Percentiles rank a stretch among this genome's conserved stretches.
Evolutionary conservation across 139 green algal species (phyloP).

Genomic region (Mesotaenium endlicherianum): DNA sequence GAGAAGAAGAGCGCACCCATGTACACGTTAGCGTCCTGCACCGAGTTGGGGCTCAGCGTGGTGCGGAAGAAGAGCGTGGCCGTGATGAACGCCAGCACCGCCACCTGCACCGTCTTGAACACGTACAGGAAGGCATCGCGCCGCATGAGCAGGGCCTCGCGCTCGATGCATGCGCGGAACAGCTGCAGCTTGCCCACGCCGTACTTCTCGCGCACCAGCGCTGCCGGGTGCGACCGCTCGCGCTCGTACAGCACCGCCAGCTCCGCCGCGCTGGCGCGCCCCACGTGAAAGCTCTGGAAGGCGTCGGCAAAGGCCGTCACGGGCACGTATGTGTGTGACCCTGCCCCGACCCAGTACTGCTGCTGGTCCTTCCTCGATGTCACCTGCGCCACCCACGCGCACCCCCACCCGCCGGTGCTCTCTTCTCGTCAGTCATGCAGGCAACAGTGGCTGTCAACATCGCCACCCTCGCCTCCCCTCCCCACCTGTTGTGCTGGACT

Average conservation of each 20-base stretch:
- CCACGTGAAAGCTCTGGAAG: background rate
- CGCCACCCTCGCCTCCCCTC: background rate
- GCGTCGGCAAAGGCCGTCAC: background rate
- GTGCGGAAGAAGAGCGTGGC: slow-evolving; percentile 63
- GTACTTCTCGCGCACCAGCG: slow-evolving; percentile 17
- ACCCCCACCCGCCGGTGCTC: background rate
- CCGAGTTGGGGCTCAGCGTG: slow-evolving; percentile 47
- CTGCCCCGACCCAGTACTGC: slow-evolving; percentile 14
- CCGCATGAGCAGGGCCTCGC: slow-evolving; percentile 58
- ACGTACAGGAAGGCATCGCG: slow-evolving; percentile 56
- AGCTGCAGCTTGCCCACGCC: slow-evolving; percentile 3
- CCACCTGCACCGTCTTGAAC: slow-evolving; percentile 12
- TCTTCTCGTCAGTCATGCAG: background rate
- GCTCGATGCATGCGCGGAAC: slow-evolving; percentile 47
- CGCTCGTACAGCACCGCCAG: background rate
- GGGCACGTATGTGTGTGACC: slow-evolving; percentile 18
- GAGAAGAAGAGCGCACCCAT: slow-evolving; percentile 62
- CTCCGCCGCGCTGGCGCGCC: background rate
- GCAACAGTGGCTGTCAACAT: background rate
- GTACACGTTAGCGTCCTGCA: slow-evolving; percentile 58
- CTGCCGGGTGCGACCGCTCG: background rate
- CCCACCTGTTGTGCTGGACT: background rate
- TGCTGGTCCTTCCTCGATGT: slow-evolving; percentile 28
- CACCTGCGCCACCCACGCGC: background rate
- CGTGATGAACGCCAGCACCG: slow-evolving; percentile 23